Percentiles rank a stretch among this genome's conserved stretches.
Evolutionary conservation across 805 yeast genomes (phyloP).

Genomic region (Ogataea neopini): DNA sequence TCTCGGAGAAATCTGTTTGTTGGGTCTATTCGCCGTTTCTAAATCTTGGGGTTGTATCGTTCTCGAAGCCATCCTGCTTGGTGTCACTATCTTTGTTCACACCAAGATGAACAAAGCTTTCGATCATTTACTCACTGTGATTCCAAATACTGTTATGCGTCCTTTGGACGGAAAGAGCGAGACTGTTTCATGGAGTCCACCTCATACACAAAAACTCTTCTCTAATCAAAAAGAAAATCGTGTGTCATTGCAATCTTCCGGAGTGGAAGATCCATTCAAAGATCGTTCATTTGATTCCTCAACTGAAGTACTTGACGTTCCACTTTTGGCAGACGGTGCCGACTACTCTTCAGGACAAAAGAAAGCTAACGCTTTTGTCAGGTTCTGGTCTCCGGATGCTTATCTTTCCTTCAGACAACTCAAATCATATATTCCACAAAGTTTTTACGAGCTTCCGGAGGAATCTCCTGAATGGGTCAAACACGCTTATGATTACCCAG

Average conservation of each 20-base stretch:
- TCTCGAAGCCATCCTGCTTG: conserved; percentile 65
- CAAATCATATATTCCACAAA: conserved; percentile 57
- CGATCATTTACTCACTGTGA: conserved; percentile 53
- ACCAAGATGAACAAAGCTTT: conserved; percentile 64
- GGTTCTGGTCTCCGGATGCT: conserved; percentile 57
- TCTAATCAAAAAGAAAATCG: conserved; percentile 2
- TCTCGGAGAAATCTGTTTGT: conserved; percentile 79
- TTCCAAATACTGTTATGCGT: conserved; percentile 74
- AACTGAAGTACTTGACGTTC: conserved; percentile 36
- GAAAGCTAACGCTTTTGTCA: conserved; percentile 28
- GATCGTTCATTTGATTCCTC: conserved; percentile 3
- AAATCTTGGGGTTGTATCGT: conserved; percentile 95
- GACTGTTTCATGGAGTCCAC: conserved; percentile 55
- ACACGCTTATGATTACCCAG: conserved; percentile 78
- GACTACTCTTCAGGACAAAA: conserved; percentile 31
- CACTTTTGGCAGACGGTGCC: conserved; percentile 71
- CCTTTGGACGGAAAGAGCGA: conserved; percentile 69
- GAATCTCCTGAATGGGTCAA: conserved; percentile 45
- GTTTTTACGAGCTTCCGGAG: conserved; percentile 51
- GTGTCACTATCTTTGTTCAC: conserved; percentile 70
- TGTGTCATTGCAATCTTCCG: neutral
- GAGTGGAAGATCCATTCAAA: conserved; percentile 4
- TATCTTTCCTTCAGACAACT: conserved; percentile 51
- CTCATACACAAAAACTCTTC: neutral
- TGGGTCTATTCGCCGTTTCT: conserved; percentile 86